Conservation (phyloP, 2,329 filamentous ascomycete species). For the Arthrobotrys sinensis region DNA sequence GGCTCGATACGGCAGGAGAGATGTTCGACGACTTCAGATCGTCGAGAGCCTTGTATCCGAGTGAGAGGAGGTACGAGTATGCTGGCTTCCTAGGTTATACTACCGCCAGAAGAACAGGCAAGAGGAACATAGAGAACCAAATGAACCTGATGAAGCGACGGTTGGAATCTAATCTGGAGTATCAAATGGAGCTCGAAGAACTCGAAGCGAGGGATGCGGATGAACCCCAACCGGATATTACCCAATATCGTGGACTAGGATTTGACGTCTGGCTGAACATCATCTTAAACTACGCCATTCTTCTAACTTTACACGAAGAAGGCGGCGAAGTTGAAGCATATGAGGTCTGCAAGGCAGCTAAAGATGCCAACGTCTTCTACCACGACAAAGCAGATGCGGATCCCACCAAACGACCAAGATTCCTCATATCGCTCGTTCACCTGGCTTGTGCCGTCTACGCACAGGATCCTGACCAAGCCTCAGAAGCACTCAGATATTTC, state of each 20-base stretch:
- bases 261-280: conserved; percentile 91
- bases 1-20: conserved; percentile 74
- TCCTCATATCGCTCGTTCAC: conserved; percentile 68
- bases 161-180: conserved; percentile 63
- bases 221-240: conserved; percentile 60
- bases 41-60: conserved; percentile 75
- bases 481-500: conserved; percentile 83
- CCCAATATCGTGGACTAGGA: conserved; percentile 79
- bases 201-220: conserved; percentile 61
- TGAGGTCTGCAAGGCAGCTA: conserved; percentile 81
- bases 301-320: conserved; percentile 78
- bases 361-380: conserved; percentile 86
- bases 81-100: conserved; percentile 69
- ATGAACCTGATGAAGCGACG: conserved; percentile 67
- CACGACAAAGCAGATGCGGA: conserved; percentile 74
- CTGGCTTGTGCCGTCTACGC: conserved; percentile 85
- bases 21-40: conserved; percentile 75
- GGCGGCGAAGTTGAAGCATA: conserved; percentile 75
- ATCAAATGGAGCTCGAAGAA: conserved; percentile 50
- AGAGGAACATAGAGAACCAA: conserved; percentile 66
- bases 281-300: conserved; percentile 88
- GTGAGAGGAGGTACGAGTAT: conserved; percentile 71
- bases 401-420: conserved; percentile 68
- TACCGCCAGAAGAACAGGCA: conserved; percentile 67
- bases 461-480: conserved; percentile 82